phyloP scores from a whole-genome alignment of 1,284 basidiomycete species.

The Tremellales sp. region DNA sequence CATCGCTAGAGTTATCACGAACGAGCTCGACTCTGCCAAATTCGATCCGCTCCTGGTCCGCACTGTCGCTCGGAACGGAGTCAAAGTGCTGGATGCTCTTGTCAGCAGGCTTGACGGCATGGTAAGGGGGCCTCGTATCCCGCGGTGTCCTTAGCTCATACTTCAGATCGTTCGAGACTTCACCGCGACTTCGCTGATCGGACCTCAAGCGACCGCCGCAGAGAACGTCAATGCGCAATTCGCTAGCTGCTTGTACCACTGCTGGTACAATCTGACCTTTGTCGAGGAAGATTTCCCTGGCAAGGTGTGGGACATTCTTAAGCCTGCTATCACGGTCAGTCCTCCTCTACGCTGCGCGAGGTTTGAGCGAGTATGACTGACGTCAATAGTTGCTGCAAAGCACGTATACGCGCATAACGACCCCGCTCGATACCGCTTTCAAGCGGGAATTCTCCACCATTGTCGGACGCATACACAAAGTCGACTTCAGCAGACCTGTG shows the following conservation, averaged over 20 bases:
- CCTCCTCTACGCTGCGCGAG: slow-evolving; percentile 1
- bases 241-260: slow-evolving; percentile 72
- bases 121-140: slow-evolving; percentile 52
- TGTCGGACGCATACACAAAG: slow-evolving; percentile 72
- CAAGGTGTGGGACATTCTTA: slow-evolving; percentile 59
- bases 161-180: slow-evolving; percentile 69
- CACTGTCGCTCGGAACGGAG: slow-evolving; percentile 69
- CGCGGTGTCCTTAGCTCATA: neutral
- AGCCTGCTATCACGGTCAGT: slow-evolving; percentile 61
- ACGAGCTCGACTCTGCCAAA: slow-evolving; percentile 86
- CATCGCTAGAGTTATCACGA: slow-evolving; percentile 69
- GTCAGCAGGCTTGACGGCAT: slow-evolving; percentile 60
- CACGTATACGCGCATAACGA: slow-evolving; percentile 65
- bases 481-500: slow-evolving; percentile 68
- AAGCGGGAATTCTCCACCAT: slow-evolving; percentile 72
- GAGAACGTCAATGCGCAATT: slow-evolving; percentile 72
- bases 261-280: slow-evolving; percentile 64
- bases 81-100: slow-evolving; percentile 63
- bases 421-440: slow-evolving; percentile 68
- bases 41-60: slow-evolving; percentile 85
- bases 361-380: neutral
- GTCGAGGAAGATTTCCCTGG: slow-evolving; percentile 68
- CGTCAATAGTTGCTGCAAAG: slow-evolving; percentile 27
- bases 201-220: slow-evolving; percentile 70
- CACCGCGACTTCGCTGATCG: slow-evolving; percentile 66